A percentile compares a stretch with the other conserved stretches of the same genome.
Evolutionary conservation across 768 basidiomycete species (phyloP).

Genomic region (Tricholoma bakamatsutake): DNA sequence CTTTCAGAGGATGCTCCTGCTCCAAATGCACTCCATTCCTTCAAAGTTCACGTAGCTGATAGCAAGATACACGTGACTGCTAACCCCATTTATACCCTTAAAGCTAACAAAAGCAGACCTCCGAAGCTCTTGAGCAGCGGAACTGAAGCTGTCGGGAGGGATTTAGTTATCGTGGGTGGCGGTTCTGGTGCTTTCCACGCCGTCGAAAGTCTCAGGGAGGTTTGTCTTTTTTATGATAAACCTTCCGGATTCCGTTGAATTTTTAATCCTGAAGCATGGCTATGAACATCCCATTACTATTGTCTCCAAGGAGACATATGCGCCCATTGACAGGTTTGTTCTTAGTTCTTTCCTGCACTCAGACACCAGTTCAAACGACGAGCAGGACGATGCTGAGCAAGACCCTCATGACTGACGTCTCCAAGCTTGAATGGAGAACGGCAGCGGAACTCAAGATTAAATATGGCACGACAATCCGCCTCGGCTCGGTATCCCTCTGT

Average conservation of each 20-base stretch:
- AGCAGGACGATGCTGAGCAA: slow-evolving; percentile 85
- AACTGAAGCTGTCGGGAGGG: slow-evolving; percentile 44
- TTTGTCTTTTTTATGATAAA: slow-evolving; percentile 18
- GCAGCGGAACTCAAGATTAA: slow-evolving; percentile 73
- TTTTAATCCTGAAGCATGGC: slow-evolving; percentile 47
- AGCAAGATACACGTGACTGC: slow-evolving; percentile 82
- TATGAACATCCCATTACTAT: slow-evolving; percentile 75
- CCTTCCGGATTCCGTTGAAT: not conserved
- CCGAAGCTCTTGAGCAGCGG: slow-evolving; percentile 48
- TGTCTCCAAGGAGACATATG: slow-evolving; percentile 70
- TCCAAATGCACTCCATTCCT: slow-evolving; percentile 72
- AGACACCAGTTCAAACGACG: slow-evolving; percentile 2
- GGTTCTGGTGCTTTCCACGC: slow-evolving; percentile 75
- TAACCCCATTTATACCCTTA: slow-evolving; percentile 50
- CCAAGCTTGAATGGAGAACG: slow-evolving; percentile 71
- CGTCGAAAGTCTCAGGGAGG: slow-evolving; percentile 79
- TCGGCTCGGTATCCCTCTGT: slow-evolving; percentile 41
- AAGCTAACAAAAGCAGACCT: slow-evolving; percentile 60
- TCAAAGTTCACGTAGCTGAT: slow-evolving; percentile 56
- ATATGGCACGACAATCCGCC: slow-evolving; percentile 60
- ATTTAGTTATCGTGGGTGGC: slow-evolving; percentile 82
- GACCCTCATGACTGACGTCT: slow-evolving; percentile 67
- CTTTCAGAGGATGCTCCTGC: slow-evolving; percentile 82
- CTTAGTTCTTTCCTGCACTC: not conserved
- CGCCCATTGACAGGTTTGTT: slow-evolving; percentile 72